Evolutionary conservation across 2,329 filamentous ascomycete species (phyloP), one percentile per base, ranked within the genome.

Genomic region (Mollisia scopiformis): DNA sequence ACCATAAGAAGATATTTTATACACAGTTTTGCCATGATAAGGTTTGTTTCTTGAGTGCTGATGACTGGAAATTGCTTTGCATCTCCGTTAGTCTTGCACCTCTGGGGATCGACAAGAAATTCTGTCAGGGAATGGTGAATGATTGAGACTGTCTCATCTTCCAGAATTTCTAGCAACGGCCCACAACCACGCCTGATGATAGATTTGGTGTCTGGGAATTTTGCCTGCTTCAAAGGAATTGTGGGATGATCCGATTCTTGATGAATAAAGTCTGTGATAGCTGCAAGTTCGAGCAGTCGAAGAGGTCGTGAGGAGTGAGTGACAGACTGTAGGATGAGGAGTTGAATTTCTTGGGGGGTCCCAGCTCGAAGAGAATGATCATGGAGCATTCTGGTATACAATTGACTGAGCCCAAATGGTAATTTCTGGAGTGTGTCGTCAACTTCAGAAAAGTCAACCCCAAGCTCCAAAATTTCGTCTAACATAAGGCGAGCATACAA

Each of bases 91-190:
- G 25, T 28, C 4, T 28, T 49, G 14, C 10, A 8, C 19, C 46
- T 27, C 19, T n/a, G 7, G 6, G 23, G 3, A 30, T 49, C 46
- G 46, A 16, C 30, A 25, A 49, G 46, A 56, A 77, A 81, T 61
- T 81, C 79, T 5, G 78, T 80, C 35, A 81, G 75, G 0, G 79
- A 80, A 57, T 81, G 79, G 60, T 81, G 79, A 7, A 81, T 76
- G 6, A 80, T 73, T 10, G 73, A 73, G 13, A 80, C 57, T 0
- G 76, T 78, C 57, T 79, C 79, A 47, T 80, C 77, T 23, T 77
- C 75, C 1, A 78, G 68, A 27, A 79, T 68, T 59, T 80, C 78
- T 1, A 80, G 63, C 28, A 81, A 62, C 5, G 76, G 73, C 0
- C 77, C 78, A 58, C 76, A 78, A 8, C 73, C 71, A 5, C 64